Percentiles rank a stretch among this genome's conserved stretches.
phyloP scores from a whole-genome alignment of 495 filamentous ascomycete species.

The Amorphotheca resinae region DNA sequence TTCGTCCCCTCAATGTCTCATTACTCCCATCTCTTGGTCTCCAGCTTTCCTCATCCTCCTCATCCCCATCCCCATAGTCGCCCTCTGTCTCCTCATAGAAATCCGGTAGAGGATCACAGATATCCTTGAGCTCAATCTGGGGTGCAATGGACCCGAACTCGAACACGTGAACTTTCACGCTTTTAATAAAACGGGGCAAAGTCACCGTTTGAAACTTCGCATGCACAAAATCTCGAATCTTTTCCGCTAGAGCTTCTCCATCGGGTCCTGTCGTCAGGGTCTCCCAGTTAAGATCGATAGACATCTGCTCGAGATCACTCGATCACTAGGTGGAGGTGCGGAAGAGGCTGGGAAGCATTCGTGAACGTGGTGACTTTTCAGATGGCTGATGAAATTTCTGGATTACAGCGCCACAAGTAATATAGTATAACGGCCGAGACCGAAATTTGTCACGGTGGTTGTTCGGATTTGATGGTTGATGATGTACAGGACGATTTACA shows the following conservation, averaged over 20 bases:
- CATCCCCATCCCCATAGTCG: constrained; percentile 33
- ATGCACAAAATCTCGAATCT: constrained; percentile 88
- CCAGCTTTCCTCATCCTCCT: constrained; percentile 22
- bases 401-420: too few relatives aligned
- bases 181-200: constrained; percentile 90
- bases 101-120: constrained; percentile 87
- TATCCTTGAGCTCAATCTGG: constrained; percentile 84
- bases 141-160: constrained; percentile 78
- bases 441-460: too few relatives aligned
- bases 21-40: constrained; percentile 19
- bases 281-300: constrained; percentile 93
- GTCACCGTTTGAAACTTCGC: constrained; percentile 84
- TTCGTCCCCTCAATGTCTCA: constrained; percentile 30
- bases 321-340: too few relatives aligned
- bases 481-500: too few relatives aligned
- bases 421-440: too few relatives aligned
- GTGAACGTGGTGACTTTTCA: not conserved
- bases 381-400: too few relatives aligned
- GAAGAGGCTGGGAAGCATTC: not conserved
- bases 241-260: constrained; percentile 66
- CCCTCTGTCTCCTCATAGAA: constrained; percentile 85
- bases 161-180: constrained; percentile 87
- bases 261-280: constrained; percentile 82
- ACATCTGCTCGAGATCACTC: constrained; percentile 44
- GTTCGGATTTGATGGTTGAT: not conserved